Conservation (phyloP, 345 rosid genomes). For the Camelina hispida region DNA sequence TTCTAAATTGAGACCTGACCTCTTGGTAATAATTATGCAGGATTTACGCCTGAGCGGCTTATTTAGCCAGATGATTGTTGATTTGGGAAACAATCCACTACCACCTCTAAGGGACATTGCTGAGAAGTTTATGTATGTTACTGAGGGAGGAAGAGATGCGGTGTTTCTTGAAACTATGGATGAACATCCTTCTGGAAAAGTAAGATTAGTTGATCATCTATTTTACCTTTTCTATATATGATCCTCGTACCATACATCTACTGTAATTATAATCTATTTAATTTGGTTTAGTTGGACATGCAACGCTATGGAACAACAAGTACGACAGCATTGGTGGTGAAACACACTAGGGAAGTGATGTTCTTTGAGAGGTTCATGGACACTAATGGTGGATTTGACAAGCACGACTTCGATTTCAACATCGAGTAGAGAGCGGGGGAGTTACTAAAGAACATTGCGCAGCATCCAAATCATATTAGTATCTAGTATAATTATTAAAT, state of each 20-base stretch:
- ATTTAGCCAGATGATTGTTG: not conserved
- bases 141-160: not conserved
- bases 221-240: no score
- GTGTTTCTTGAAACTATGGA: not conserved
- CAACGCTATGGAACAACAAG: slow-evolving; percentile 56
- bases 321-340: slow-evolving; percentile 53
- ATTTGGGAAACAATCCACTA: not conserved
- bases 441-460: not conserved
- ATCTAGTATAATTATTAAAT: not conserved
- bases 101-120: not conserved
- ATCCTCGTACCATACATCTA: not conserved
- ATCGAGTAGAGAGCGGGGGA: slow-evolving; percentile 12
- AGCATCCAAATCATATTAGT: not conserved
- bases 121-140: not conserved
- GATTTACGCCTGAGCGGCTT: not conserved
- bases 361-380: slow-evolving; percentile 63
- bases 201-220: not conserved
- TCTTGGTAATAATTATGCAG: not conserved
- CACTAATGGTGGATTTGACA: slow-evolving; percentile 60
- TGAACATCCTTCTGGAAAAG: no score
- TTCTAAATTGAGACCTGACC: not conserved
- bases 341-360: slow-evolving; percentile 51
- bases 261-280: not conserved
- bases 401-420: slow-evolving; percentile 48
- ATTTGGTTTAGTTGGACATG: not conserved